Conservation (phyloP, 768 basidiomycete species). For the Termitomyces sp. region DNA sequence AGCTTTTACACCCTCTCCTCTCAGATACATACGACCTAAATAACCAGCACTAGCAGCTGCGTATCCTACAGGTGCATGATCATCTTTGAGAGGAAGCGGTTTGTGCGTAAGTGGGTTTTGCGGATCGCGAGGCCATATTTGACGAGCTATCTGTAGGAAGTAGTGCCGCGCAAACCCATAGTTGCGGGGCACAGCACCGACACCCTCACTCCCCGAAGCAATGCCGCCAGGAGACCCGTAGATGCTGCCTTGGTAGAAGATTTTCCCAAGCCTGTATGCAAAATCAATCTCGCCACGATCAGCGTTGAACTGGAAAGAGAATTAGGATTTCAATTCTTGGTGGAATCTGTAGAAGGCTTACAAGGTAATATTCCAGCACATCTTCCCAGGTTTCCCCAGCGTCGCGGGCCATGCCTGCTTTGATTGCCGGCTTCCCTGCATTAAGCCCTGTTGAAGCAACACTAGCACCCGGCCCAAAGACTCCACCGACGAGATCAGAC, state of each 20-base stretch:
- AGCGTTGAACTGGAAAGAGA: slow-evolving; percentile 74
- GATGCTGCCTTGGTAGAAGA: slow-evolving; percentile 94
- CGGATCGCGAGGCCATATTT: slow-evolving; percentile 86
- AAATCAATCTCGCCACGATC: slow-evolving; percentile 88
- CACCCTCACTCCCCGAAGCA: slow-evolving; percentile 87
- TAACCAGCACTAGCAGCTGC: slow-evolving; percentile 85
- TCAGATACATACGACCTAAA: slow-evolving; percentile 88
- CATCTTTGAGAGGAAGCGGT: slow-evolving; percentile 43
- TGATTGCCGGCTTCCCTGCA: slow-evolving; percentile 69
- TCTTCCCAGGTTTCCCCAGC: slow-evolving; percentile 96
- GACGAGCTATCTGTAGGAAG: slow-evolving; percentile 79
- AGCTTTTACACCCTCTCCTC: slow-evolving; percentile 86
- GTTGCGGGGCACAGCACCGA: slow-evolving; percentile 81
- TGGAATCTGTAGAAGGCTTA: slow-evolving; percentile 27
- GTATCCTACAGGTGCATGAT: slow-evolving; percentile 47
- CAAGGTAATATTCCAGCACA: slow-evolving; percentile 87
- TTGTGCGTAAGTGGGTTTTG: slow-evolving; percentile 45
- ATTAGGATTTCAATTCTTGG: neutral
- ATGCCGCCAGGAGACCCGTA: slow-evolving; percentile 79
- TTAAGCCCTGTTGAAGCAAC: slow-evolving; percentile 86
- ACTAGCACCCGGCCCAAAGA: slow-evolving; percentile 94
- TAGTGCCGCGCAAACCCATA: slow-evolving; percentile 75
- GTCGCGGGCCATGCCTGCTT: slow-evolving; percentile 76
- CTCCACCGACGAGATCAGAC: slow-evolving; percentile 88
- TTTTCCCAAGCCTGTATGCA: slow-evolving; percentile 90